A percentile compares a stretch with the other conserved stretches of the same genome.
Evolutionary conservation across 192 early-diverging fungal species (phyloP).

Genomic region (Coemansia sp.): DNA sequence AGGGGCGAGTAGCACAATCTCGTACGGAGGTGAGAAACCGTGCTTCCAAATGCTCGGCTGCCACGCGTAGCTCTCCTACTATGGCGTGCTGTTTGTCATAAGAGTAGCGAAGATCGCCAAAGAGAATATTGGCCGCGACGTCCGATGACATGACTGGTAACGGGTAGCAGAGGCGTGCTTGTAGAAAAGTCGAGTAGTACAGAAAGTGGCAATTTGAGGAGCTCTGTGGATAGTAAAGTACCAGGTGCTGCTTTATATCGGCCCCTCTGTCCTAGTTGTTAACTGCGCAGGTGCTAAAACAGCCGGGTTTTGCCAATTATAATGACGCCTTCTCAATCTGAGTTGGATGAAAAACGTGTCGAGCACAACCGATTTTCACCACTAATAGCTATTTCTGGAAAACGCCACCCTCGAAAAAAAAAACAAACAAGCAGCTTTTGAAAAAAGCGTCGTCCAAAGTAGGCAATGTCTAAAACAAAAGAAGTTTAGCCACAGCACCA

Average conservation of each 20-base stretch:
- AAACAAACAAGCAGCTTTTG: neutral
- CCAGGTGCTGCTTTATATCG: too few species aligned
- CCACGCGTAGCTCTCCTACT: slow-evolving; percentile 24
- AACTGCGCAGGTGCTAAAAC: neutral
- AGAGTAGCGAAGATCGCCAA: slow-evolving; percentile 41
- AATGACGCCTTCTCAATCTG: neutral
- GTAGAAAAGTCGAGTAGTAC: too few species aligned
- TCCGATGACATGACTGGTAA: slow-evolving; percentile 35
- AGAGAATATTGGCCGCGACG: slow-evolving; percentile 38
- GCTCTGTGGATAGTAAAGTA: too few species aligned
- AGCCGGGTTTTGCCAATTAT: neutral
- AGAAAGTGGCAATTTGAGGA: too few species aligned
- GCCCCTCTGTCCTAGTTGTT: too few species aligned
- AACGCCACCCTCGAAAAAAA: neutral
- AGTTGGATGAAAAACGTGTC: neutral
- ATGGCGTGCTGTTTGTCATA: slow-evolving; percentile 35
- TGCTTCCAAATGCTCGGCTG: slow-evolving; percentile 20
- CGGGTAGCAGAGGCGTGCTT: too few species aligned
- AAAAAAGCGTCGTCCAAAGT: neutral
- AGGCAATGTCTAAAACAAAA: neutral
- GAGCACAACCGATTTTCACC: neutral
- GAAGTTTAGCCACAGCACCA: neutral
- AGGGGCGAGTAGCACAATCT: slow-evolving; percentile 31
- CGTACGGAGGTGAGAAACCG: slow-evolving; percentile 43
- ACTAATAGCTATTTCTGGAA: neutral